phyloP scores from a whole-genome alignment of 192 early-diverging fungal genomes.

The Umbelopsis sp. region DNA sequence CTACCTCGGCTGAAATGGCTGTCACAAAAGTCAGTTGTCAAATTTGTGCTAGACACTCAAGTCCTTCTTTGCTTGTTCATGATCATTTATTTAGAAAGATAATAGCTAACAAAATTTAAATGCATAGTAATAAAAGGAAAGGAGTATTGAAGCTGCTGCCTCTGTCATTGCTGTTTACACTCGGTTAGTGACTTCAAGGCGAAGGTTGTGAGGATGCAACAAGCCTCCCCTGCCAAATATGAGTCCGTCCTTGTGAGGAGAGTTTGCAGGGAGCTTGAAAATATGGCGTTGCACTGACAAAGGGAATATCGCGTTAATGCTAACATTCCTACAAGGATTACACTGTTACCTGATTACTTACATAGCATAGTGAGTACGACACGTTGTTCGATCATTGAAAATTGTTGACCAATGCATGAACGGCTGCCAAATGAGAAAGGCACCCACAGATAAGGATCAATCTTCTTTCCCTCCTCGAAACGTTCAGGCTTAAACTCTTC shows the following conservation, averaged over 20 bases:
- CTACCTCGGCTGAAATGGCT: no score
- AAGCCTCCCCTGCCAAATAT: background rate
- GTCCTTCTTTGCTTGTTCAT: background rate
- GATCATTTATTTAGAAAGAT: background rate
- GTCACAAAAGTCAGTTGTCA: no score
- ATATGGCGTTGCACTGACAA: constrained; percentile 1
- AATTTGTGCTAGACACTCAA: background rate
- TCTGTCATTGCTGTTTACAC: background rate
- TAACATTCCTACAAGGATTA: background rate
- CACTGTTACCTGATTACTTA: constrained; percentile 13
- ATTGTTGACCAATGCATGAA: constrained; percentile 62
- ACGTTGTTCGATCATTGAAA: constrained; percentile 62
- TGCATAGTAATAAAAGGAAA: no score
- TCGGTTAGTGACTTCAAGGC: background rate
- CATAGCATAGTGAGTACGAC: constrained; percentile 56
- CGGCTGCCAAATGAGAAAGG: constrained; percentile 60
- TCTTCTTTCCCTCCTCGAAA: constrained; percentile 40
- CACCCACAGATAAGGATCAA: constrained; percentile 44
- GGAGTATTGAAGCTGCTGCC: background rate
- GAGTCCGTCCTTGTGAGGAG: background rate
- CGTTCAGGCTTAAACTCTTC: constrained; percentile 52
- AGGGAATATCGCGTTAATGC: background rate
- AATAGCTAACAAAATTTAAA: background rate
- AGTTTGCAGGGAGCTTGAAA: background rate
- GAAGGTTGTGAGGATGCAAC: constrained; percentile 7